Evolutionary conservation across 1,284 basidiomycete species (phyloP).

Genomic region (Puccinia triticina): DNA sequence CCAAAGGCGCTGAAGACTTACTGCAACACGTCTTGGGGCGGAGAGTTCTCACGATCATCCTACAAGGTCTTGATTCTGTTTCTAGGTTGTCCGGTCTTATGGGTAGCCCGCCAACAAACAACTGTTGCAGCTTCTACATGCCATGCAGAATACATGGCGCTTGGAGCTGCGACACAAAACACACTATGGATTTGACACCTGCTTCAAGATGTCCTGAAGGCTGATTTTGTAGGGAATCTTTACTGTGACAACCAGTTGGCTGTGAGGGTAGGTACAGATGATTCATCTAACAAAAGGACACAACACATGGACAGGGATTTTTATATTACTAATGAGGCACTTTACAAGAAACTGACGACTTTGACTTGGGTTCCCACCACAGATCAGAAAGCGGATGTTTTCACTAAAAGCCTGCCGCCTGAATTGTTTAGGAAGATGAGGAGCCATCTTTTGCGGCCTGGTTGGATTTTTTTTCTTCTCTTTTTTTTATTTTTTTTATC

Average conservation of each 20-base stretch:
- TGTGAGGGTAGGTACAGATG: neutral
- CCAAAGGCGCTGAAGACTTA: neutral
- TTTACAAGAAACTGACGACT: neutral
- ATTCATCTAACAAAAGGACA: too few species aligned
- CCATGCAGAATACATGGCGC: neutral
- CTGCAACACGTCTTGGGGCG: too few species aligned
- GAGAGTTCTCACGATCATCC: too few species aligned
- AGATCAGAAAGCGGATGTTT: neutral
- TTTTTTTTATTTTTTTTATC: too few species aligned
- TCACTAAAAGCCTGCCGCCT: neutral
- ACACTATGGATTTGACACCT: neutral
- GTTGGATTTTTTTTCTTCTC: too few species aligned
- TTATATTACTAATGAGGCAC: neutral
- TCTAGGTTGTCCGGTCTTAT: neutral
- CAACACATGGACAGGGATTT: neutral
- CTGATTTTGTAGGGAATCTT: neutral
- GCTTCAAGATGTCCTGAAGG: neutral
- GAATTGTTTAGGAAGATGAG: too few species aligned
- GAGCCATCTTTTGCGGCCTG: too few species aligned
- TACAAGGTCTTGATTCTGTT: too few species aligned
- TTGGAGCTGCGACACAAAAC: too few species aligned
- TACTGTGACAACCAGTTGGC: neutral
- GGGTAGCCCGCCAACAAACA: neutral
- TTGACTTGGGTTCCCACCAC: neutral
- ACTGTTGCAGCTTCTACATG: neutral